Conservation (phyloP, 768 basidiomycete species). For the Serpula lacrymans region DNA sequence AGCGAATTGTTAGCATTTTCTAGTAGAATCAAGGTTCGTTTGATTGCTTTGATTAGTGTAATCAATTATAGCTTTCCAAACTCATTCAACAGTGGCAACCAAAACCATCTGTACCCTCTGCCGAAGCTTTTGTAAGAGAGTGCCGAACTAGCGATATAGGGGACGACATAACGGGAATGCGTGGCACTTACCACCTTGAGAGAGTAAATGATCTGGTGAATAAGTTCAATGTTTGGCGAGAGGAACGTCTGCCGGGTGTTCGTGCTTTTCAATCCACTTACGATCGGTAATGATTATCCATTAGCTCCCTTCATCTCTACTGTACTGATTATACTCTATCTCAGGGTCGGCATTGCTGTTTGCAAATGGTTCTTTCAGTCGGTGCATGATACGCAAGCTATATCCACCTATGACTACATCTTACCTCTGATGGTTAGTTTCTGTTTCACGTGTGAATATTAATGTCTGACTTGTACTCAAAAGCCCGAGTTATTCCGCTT, state of each 20-base stretch:
- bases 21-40: conserved; percentile 65
- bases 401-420: conserved; percentile 76
- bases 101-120: conserved; percentile 54
- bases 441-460: background rate
- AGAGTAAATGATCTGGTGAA: conserved; percentile 60
- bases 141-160: conserved; percentile 53
- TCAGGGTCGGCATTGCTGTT: conserved; percentile 59
- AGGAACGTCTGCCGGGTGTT: conserved; percentile 66
- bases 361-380: conserved; percentile 79
- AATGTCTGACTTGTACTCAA: conserved; percentile 8
- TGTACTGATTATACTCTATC: conserved; percentile 1
- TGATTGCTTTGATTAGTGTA: no score
- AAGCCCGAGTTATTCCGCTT: conserved; percentile 78
- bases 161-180: conserved; percentile 74
- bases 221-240: conserved; percentile 66
- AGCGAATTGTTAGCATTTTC: conserved; percentile 72
- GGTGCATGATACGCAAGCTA: conserved; percentile 74
- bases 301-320: background rate
- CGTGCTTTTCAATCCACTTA: conserved; percentile 85
- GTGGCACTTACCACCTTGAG: conserved; percentile 56
- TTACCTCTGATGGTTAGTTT: conserved; percentile 70
- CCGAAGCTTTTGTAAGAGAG: conserved; percentile 65
- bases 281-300: conserved; percentile 49
- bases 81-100: conserved; percentile 52
- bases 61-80: no score